Evolutionary conservation across 441 rosid species (phyloP).

Genomic region (Flueggea neowawraea): DNA sequence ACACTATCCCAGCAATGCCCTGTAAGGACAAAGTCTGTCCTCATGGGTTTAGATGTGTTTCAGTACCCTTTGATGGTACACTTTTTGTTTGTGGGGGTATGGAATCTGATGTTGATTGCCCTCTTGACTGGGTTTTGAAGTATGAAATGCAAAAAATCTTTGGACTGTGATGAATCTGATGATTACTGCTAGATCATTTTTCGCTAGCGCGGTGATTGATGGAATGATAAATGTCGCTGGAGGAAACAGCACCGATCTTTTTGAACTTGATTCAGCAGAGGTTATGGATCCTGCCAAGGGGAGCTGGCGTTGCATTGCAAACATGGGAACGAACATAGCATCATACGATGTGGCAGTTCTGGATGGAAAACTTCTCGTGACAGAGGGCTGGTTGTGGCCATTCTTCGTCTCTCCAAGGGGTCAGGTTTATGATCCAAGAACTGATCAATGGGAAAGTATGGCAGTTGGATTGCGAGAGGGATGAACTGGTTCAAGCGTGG

Average conservation of each 20-base stretch:
- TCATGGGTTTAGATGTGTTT: constrained; percentile 69
- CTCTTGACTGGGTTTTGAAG: constrained; percentile 79
- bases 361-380: constrained; percentile 76
- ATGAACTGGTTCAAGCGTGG: constrained; percentile 94
- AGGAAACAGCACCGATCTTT: constrained; percentile 67
- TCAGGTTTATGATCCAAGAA: constrained; percentile 75
- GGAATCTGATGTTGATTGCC: constrained; percentile 78
- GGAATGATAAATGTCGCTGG: constrained; percentile 87
- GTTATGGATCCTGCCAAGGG: constrained; percentile 71
- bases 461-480: constrained; percentile 81
- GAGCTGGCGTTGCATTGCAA: constrained; percentile 54
- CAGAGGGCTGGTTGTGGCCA: constrained; percentile 98
- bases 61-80: constrained; percentile 56
- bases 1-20: constrained; percentile 82
- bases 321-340: constrained; percentile 83
- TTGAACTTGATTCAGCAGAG: constrained; percentile 77
- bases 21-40: constrained; percentile 85
- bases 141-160: constrained; percentile 76
- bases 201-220: constrained; percentile 67
- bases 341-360: constrained; percentile 86
- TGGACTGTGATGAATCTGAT: constrained; percentile 76
- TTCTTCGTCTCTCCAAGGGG: constrained; percentile 86
- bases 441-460: constrained; percentile 80
- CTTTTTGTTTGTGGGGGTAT: constrained; percentile 86
- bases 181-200: constrained; percentile 78